A percentile compares a stretch with the other conserved stretches of the same genome.
Conservation (phyloP, 2,329 filamentous ascomycete species). For the Aspergillus neotritici region DNA sequence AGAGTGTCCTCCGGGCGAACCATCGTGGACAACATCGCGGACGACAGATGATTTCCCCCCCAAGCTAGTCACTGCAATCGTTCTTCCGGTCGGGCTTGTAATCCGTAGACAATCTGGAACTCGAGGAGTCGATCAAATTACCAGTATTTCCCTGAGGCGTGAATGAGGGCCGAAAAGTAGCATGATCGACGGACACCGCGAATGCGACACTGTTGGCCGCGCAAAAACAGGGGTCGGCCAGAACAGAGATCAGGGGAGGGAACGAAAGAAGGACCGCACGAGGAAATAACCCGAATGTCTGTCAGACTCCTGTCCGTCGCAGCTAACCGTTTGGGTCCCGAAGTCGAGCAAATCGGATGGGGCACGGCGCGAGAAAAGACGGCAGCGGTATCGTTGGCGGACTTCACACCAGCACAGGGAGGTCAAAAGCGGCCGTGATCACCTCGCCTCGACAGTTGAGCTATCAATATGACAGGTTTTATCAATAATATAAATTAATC, state of each 20-base stretch:
- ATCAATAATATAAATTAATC: slow-evolving; percentile 2
- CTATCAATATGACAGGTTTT: slow-evolving; percentile 15
- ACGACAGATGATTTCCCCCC: background rate
- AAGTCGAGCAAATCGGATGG: no score
- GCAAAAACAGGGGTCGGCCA: background rate
- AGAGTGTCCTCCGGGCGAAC: slow-evolving; percentile 34
- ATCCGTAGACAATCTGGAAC: background rate
- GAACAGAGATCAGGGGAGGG: background rate
- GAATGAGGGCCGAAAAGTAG: slow-evolving; percentile 11
- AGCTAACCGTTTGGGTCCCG: no score
- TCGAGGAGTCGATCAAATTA: slow-evolving; percentile 13
- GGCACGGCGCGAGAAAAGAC: no score
- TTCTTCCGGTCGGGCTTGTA: no score
- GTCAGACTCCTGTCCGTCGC: no score
- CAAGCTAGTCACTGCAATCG: no score
- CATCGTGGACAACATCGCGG: slow-evolving; percentile 32
- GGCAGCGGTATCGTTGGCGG: no score
- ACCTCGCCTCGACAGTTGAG: slow-evolving; percentile 3
- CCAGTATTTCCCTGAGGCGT: slow-evolving; percentile 9
- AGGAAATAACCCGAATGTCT: no score
- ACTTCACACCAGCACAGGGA: no score
- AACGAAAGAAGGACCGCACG: background rate
- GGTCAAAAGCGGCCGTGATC: no score
- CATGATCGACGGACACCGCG: slow-evolving; percentile 17
- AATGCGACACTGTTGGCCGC: slow-evolving; percentile 5